Conservation (phyloP, 345 rosid species). For the Brassica cretica region DNA sequence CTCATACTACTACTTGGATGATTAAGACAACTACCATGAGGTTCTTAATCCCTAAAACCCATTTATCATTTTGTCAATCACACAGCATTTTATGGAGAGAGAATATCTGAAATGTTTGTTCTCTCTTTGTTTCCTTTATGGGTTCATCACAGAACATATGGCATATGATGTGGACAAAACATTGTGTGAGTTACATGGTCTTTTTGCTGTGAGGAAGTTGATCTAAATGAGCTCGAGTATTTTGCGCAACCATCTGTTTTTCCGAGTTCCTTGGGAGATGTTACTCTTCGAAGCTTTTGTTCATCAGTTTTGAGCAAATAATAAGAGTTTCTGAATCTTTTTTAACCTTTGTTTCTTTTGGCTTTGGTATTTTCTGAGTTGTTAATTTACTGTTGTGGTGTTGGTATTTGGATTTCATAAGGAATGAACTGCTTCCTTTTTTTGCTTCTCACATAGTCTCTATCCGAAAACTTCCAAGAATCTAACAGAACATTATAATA, state of each 20-base stretch:
- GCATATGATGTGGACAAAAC: conserved; percentile 21
- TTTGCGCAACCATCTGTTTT: conserved; percentile 11
- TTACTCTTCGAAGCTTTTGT: conserved; percentile 22
- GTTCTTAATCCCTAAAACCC: conserved; percentile 5
- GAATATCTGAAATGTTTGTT: conserved; percentile 1
- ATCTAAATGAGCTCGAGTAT: conserved; percentile 16
- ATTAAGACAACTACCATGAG: conserved; percentile 40
- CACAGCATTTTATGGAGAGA: conserved; percentile 8
- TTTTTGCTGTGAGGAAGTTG: conserved; percentile 19
- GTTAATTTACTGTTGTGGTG: neutral
- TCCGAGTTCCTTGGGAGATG: conserved; percentile 8
- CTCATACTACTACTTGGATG: conserved; percentile 90
- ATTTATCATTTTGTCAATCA: neutral
- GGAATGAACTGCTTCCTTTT: neutral
- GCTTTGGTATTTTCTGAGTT: conserved; percentile 2
- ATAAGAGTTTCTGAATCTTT: conserved; percentile 18
- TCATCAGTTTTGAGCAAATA: conserved; percentile 35
- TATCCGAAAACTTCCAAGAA: neutral
- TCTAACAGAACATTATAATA: neutral
- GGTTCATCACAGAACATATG: conserved; percentile 15
- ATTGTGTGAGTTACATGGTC: conserved; percentile 19
- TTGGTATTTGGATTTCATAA: conserved; percentile 5
- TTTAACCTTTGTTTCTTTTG: neutral
- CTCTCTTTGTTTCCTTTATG: neutral
- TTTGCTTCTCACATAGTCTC: neutral